A percentile compares a stretch with the other conserved stretches of the same genome.
These are phyloP conservation scores for Penstemon barbatus DNA, from an alignment of 257 asterid genomes.

Conservation along the genomic window DNA sequence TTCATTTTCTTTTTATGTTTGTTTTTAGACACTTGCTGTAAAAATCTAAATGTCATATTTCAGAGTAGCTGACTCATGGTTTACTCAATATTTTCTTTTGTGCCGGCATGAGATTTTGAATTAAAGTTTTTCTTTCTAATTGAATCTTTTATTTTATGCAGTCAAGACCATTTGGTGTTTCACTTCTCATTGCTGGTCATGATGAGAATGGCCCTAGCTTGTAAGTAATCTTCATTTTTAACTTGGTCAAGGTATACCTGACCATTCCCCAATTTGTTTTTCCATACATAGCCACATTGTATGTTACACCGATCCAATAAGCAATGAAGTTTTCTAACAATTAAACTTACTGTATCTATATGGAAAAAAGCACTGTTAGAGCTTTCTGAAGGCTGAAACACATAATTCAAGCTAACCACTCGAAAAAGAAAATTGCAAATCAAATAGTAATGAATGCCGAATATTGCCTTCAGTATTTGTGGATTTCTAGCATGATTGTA, in stretches of 20 bases:
- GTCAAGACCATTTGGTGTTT: slow-evolving; percentile 96
- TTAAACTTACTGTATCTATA: background rate
- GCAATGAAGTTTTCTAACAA: too few relatives aligned
- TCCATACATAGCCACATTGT: too few relatives aligned
- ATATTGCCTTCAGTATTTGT: background rate
- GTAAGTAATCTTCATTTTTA: slow-evolving; percentile 50
- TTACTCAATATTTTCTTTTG: background rate
- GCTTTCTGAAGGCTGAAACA: slow-evolving; percentile 3
- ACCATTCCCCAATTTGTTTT: background rate
- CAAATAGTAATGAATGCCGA: background rate
- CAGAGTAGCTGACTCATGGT: background rate
- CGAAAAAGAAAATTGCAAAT: background rate
- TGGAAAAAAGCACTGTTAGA: background rate
- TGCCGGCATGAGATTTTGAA: slow-evolving; percentile 5
- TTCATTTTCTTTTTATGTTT: background rate
- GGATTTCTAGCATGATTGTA: background rate
- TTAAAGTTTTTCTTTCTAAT: slow-evolving; percentile 15
- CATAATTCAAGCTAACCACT: background rate
- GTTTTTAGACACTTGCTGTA: background rate
- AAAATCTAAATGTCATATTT: background rate
- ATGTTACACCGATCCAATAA: too few relatives aligned
- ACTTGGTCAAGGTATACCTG: background rate
- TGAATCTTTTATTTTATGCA: slow-evolving; percentile 35
- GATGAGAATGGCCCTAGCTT: slow-evolving; percentile 94
- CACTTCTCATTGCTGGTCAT: slow-evolving; percentile 93